Evolutionary conservation across 495 filamentous ascomycete genomes (phyloP), one percentile per base, ranked within the genome.

Genomic region (Penicillium mononematosum): DNA sequence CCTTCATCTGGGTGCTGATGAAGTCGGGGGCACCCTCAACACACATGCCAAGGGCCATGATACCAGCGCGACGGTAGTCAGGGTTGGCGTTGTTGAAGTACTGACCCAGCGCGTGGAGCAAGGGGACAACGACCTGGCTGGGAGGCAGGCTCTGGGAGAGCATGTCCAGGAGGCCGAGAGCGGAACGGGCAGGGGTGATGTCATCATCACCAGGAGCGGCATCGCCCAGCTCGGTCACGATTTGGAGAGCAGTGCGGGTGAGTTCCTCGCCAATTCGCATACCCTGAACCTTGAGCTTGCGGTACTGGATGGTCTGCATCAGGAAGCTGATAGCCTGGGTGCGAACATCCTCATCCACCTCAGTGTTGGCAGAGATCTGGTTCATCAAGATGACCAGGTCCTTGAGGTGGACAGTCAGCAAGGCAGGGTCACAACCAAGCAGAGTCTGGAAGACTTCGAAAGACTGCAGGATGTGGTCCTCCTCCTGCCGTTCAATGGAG

Each of bases 391-490:
- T 84, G 45, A 98, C 78, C 29, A 98, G 80, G 66, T 97, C 89
- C 71, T 87, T 88, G 71, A 99, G 92, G 74, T 96, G 91, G 36
- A 81, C 78, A 56, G 85, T 88, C 25, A 97, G 75, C 29, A 98
- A 79, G n/a, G 87, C 81, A 24, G 88, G 85, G 64, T 98, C 92
- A 68, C 89, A 96, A 57, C 90, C 90, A 31, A 98, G 80, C 56
- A 98, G 83, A 32, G 90, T 96, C 75, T 98, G 95, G 82, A 98
- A 96, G 50, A 97, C 92, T 71, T 98, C 94, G 65, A 98, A 98
- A 6, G 87, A 88, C 65, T 93, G 88, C 73, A 90, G 88, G 48
- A 87, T 83, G 58, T 86, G 87, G 61, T 95, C 92, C 58, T 96
- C 93, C 65, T 98, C 87, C 9, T 83, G 81, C 29, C 81, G 78